Evolutionary conservation across 2,329 filamentous ascomycete species (phyloP).

Genomic region (Phyllosticta paracitricarpa): DNA sequence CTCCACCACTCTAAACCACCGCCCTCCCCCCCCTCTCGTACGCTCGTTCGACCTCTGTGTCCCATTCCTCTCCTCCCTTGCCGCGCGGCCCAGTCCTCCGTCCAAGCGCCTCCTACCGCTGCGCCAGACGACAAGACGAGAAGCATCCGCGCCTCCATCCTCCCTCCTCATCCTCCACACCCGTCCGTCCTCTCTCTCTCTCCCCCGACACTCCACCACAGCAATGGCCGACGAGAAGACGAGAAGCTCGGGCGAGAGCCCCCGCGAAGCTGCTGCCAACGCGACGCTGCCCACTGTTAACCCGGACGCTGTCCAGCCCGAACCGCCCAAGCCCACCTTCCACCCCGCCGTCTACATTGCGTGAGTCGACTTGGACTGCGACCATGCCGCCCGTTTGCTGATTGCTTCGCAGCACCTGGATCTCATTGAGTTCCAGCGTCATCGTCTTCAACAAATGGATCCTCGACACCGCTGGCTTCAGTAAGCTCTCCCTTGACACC

Average conservation of each 20-base stretch:
- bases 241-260: slow-evolving; percentile 68
- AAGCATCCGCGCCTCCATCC: slow-evolving; percentile 1
- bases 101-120: background rate
- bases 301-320: slow-evolving; percentile 60
- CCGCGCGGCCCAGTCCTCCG: slow-evolving; percentile 5
- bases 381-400: background rate
- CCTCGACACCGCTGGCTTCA: slow-evolving; percentile 73
- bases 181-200: background rate
- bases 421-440: slow-evolving; percentile 80
- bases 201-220: slow-evolving; percentile 33
- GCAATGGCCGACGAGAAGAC: slow-evolving; percentile 57
- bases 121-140: background rate
- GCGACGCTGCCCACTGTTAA: slow-evolving; percentile 73
- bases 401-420: slow-evolving; percentile 61
- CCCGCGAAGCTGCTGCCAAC: slow-evolving; percentile 47
- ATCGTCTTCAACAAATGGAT: slow-evolving; percentile 99
- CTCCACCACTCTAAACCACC: background rate
- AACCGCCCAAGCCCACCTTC: slow-evolving; percentile 53
- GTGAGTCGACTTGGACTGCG: slow-evolving; percentile 40
- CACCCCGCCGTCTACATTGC: slow-evolving; percentile 80
- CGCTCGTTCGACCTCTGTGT: slow-evolving; percentile 10
- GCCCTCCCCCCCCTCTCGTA: slow-evolving; percentile 15
- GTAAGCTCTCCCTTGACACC: slow-evolving; percentile 40
- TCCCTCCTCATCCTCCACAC: slow-evolving; percentile 9
- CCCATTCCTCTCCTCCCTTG: slow-evolving; percentile 12